Evolutionary conservation across 1,284 basidiomycete species (phyloP), one percentile per base, ranked within the genome.

Genomic region (Ustilago shanxiensis): DNA sequence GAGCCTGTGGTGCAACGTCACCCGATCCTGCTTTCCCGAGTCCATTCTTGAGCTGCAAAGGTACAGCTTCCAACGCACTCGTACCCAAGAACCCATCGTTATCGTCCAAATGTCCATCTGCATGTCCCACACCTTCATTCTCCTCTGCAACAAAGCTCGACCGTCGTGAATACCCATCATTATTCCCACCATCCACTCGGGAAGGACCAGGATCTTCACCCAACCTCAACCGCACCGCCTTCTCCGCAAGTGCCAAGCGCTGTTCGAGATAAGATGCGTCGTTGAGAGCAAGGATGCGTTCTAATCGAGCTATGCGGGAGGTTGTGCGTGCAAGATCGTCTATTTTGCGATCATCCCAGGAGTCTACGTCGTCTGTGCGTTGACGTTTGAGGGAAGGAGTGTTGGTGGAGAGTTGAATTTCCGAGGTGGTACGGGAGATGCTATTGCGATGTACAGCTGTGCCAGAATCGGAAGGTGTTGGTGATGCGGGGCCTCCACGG

Each of bases 31-130:
- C 41, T 14, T 53, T 58, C n/a, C 50, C 35, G 22, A 69, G 22
- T 5, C 66, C 64, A 24, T 73, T 78, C 56, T 71, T 73, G 45
- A 67, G 59, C 59, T 76, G 68, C 24, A 69, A 35, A 22, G 72
- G 64, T 20, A 78, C 76, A 0, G 72, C 76, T 45, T 78, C 76
- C 16, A 78, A 67, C 6, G 76, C 76, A 1, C 60, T 64, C 1
- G 76, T 71, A 10, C 76, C 76, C 3, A 78, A 37, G 47, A 78
- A 78, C 13, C 76, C 76, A 16, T 78, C 76, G 16, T 78, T 72
- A 44, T 78, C 72, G 49, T 77, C 75, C 35, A 77, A 50, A 31
- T 73, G 70, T 0, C 66, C 75, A 26, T 77, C 74, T 20, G 66
- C 63, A 51, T 72, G 69, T 29, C 74, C 66, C 24, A 66, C 66